phyloP scores from a whole-genome alignment of 164 flowering plant genomes.

The Piper betle region DNA sequence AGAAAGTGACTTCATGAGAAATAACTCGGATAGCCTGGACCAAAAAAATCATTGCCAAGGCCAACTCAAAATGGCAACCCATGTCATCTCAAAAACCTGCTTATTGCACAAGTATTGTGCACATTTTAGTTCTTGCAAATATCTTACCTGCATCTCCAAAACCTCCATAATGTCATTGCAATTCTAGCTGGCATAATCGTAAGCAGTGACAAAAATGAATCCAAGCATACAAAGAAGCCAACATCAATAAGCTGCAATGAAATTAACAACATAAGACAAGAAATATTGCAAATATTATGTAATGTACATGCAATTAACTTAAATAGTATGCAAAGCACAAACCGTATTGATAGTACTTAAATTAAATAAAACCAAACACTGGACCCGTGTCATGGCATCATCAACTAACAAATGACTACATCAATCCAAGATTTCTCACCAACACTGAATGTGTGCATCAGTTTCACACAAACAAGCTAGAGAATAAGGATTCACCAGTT shows the following conservation, averaged over 20 bases:
- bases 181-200: conserved; percentile 92
- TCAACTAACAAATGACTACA: too few relatives aligned
- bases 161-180: conserved; percentile 46
- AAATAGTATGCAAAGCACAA: too few relatives aligned
- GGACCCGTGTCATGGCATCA: not conserved
- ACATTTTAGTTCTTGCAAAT: too few relatives aligned
- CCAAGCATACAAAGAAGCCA: conserved; percentile 89
- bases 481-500: conserved; percentile 45
- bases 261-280: not conserved
- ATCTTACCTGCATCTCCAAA: conserved; percentile 52
- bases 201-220: conserved; percentile 81
- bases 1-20: too few relatives aligned
- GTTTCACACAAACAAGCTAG: not conserved
- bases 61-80: too few relatives aligned
- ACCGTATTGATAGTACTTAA: too few relatives aligned
- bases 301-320: too few relatives aligned
- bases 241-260: conserved; percentile 80
- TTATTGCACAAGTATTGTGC: too few relatives aligned
- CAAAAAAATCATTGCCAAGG: too few relatives aligned
- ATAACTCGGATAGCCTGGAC: too few relatives aligned
- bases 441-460: not conserved
- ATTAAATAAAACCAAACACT: not conserved
- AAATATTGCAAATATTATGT: not conserved
- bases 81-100: too few relatives aligned
- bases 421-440: too few relatives aligned